These are phyloP conservation scores for Fusarium bactridioides DNA, from an alignment of 2,329 filamentous ascomycete species.

Conservation along the genomic window DNA sequence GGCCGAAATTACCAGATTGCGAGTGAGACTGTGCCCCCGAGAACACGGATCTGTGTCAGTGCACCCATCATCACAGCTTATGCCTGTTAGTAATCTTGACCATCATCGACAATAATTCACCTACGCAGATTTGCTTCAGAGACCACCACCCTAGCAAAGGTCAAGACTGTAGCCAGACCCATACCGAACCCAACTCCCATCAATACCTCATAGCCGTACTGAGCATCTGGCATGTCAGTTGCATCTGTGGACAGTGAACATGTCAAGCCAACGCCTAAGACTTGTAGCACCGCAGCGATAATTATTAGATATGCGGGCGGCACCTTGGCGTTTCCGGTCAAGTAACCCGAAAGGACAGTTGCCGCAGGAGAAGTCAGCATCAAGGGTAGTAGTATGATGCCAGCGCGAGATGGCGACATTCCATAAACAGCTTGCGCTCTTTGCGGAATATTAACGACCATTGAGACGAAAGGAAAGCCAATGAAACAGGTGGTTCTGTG, in stretches of 20 bases:
- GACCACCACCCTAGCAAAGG: not conserved
- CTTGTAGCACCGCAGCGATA: not conserved
- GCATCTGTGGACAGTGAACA: not conserved
- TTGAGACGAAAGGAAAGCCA: conserved; percentile 2
- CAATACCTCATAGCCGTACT: conserved; percentile 1
- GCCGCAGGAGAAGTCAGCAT: not conserved
- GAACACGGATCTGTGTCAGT: not conserved
- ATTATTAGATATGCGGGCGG: not conserved
- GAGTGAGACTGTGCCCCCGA: conserved; percentile 1
- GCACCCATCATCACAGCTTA: conserved; percentile 9
- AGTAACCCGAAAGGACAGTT: not conserved
- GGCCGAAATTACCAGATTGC: not conserved
- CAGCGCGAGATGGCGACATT: not conserved
- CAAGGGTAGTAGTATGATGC: not conserved
- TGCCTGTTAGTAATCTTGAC: fast-evolving
- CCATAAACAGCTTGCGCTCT: conserved; percentile 1
- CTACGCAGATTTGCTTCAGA: not conserved
- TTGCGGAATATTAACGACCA: conserved; percentile 2
- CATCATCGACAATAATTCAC: fast-evolving
- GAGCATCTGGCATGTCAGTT: not conserved
- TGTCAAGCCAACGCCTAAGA: not conserved
- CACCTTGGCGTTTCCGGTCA: not conserved
- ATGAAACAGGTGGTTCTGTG: not conserved
- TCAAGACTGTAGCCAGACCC: not conserved
- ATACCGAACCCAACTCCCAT: not conserved